phyloP scores from a whole-genome alignment of 2,329 filamentous ascomycete genomes.

The Ophiostoma quercus region DNA sequence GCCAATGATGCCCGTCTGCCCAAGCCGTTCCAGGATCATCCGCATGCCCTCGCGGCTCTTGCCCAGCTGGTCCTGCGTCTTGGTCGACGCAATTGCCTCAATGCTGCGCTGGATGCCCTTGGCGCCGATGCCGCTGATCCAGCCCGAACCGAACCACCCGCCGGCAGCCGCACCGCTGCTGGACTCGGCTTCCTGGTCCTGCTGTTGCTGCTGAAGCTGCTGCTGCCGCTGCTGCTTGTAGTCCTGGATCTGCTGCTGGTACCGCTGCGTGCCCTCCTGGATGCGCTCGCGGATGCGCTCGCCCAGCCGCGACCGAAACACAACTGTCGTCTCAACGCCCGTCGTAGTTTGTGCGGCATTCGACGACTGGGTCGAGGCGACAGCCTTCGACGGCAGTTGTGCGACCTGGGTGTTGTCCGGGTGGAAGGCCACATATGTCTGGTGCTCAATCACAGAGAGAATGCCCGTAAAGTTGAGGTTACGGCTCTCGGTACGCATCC shows the following conservation, averaged over 20 bases:
- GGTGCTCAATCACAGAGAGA: constrained; percentile 70
- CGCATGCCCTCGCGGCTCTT: constrained; percentile 82
- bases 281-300: constrained; percentile 54
- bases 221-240: constrained; percentile 27
- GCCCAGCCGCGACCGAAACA: constrained; percentile 66
- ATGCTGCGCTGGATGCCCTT: constrained; percentile 73
- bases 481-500: constrained; percentile 75
- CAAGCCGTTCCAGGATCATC: constrained; percentile 66
- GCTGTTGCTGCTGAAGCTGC: constrained; percentile 27
- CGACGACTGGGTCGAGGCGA: background rate
- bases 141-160: constrained; percentile 40
- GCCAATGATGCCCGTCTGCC: constrained; percentile 54
- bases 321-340: constrained; percentile 67
- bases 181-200: background rate
- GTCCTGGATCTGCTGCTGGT: constrained; percentile 29
- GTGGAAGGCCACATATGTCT: constrained; percentile 54
- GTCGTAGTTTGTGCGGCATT: constrained; percentile 44
- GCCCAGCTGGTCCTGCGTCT: constrained; percentile 70
- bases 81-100: constrained; percentile 69
- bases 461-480: constrained; percentile 81
- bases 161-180: background rate
- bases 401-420: constrained; percentile 9
- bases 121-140: constrained; percentile 53
- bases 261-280: constrained; percentile 38
- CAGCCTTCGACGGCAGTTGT: constrained; percentile 1